Percentiles rank a stretch among this genome's conserved stretches.
These are phyloP conservation scores for Metschnikowia cerradonensis DNA, from an alignment of 805 yeast species.

Conservation along the genomic window DNA sequence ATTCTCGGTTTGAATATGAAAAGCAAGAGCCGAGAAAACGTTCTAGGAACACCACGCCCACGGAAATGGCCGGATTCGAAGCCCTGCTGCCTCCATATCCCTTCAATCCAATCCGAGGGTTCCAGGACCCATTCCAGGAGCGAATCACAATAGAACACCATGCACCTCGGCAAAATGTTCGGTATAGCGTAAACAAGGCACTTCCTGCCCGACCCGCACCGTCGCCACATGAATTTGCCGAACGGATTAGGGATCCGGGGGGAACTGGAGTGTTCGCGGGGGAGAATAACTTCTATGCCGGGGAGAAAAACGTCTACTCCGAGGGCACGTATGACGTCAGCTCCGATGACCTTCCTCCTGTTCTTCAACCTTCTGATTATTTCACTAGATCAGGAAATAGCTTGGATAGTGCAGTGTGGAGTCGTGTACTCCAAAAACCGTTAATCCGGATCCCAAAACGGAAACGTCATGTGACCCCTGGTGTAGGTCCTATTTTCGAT, in stretches of 20 bases:
- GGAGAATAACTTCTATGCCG: too few species aligned
- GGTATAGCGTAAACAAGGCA: background rate
- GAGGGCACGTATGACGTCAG: background rate
- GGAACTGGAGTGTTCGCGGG: too few species aligned
- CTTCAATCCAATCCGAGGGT: too few species aligned
- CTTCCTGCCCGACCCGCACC: background rate
- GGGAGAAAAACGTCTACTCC: background rate
- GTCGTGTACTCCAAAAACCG: background rate
- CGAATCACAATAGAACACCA: background rate
- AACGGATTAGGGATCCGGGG: background rate
- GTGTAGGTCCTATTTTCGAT: background rate
- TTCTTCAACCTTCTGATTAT: background rate
- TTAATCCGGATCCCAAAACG: background rate
- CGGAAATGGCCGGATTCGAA: constrained; percentile 1
- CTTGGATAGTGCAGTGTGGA: background rate
- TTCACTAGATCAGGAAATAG: background rate
- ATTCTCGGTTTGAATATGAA: constrained; percentile 30
- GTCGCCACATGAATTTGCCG: background rate
- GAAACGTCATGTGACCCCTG: background rate
- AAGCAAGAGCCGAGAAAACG: constrained; percentile 22
- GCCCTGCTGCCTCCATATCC: background rate
- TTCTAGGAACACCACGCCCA: constrained; percentile 32
- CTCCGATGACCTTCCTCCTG: background rate
- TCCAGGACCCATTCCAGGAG: background rate
- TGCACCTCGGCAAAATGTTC: background rate